Conservation (phyloP, 495 filamentous ascomycete genomes). For the Neurospora sp. region DNA sequence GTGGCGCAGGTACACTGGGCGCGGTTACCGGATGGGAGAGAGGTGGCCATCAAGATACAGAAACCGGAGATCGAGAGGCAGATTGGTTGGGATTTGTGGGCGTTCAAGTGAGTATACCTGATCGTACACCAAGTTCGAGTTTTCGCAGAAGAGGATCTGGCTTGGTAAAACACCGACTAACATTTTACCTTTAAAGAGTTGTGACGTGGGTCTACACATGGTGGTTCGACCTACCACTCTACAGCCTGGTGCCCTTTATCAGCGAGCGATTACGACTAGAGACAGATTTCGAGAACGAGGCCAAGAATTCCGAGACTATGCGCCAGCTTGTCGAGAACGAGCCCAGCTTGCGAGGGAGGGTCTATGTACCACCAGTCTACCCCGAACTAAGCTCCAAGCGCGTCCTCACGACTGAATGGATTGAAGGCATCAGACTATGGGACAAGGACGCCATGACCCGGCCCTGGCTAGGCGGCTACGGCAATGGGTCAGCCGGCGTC, state of each 20-base stretch:
- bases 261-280: slow-evolving; percentile 78
- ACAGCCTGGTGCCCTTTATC: slow-evolving; percentile 81
- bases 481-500: slow-evolving; percentile 65
- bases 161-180: background rate
- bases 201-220: slow-evolving; percentile 67
- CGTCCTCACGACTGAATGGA: slow-evolving; percentile 94
- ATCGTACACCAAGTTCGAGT: background rate
- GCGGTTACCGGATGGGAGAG: slow-evolving; percentile 66
- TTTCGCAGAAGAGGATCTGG: too few species aligned
- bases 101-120: slow-evolving; percentile 63
- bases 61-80: slow-evolving; percentile 88
- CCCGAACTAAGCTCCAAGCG: slow-evolving; percentile 71
- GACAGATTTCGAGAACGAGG: slow-evolving; percentile 90
- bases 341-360: slow-evolving; percentile 60
- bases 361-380: slow-evolving; percentile 83
- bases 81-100: slow-evolving; percentile 87
- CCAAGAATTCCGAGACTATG: slow-evolving; percentile 80
- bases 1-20: slow-evolving; percentile 98
- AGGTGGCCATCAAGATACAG: slow-evolving; percentile 94
- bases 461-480: slow-evolving; percentile 67
- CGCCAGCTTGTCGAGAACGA: slow-evolving; percentile 65
- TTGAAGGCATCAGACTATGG: slow-evolving; percentile 86
- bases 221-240: slow-evolving; percentile 81
- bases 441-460: slow-evolving; percentile 68
- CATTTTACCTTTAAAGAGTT: slow-evolving; percentile 36